phyloP scores from a whole-genome alignment of 164 flowering plant species.

The Nymphaea thermarum region DNA sequence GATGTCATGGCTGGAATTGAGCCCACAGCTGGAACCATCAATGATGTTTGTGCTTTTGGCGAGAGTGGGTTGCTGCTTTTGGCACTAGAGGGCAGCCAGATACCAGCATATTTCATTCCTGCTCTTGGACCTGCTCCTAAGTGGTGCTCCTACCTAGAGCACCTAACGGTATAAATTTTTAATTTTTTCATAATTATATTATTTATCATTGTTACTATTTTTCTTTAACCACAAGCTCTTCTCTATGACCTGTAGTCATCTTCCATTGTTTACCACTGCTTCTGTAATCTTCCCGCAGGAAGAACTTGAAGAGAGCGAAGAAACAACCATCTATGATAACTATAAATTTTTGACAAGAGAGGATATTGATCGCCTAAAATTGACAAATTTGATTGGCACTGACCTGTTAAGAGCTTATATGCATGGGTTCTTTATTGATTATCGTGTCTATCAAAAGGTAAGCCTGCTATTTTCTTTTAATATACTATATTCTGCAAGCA shows the following conservation, averaged over 20 bases:
- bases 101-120: conserved; percentile 86
- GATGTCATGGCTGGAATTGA: conserved; percentile 91
- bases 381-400: conserved; percentile 69
- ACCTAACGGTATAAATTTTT: conserved; percentile 46
- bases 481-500: too few relatives aligned
- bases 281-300: conserved; percentile 43
- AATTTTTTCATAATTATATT: too few relatives aligned
- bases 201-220: too few relatives aligned
- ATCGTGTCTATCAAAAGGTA: conserved; percentile 67
- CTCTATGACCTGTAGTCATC: too few relatives aligned
- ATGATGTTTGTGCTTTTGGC: conserved; percentile 65
- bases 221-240: too few relatives aligned
- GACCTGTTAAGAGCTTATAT: conserved; percentile 66
- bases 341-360: conserved; percentile 78
- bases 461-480: not conserved
- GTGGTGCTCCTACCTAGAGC: conserved; percentile 82
- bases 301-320: conserved; percentile 75
- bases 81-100: conserved; percentile 77
- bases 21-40: conserved; percentile 68
- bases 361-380: conserved; percentile 59
- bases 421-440: conserved; percentile 87
- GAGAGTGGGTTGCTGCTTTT: conserved; percentile 81
- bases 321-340: conserved; percentile 74
- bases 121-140: conserved; percentile 93
- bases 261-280: not conserved